Evolutionary conservation across 768 basidiomycete genomes (phyloP), one percentile per base, ranked within the genome.

Genomic region (Termitomyces sp.): DNA sequence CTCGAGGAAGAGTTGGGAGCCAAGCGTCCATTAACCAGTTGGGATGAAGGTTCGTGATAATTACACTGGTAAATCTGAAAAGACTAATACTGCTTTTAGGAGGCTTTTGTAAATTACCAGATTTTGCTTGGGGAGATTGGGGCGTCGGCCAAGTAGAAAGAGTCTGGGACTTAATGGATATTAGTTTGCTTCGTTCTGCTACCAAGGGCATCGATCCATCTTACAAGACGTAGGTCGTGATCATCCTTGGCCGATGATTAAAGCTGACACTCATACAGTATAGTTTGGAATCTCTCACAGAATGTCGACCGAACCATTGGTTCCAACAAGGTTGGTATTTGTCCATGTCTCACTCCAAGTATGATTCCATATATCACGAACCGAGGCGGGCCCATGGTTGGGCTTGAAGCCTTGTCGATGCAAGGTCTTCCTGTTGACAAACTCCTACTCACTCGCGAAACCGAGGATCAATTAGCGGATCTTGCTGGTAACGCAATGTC

Each of bases 401-500:
- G 95, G 9, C 72, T 94, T 35, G 95, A 98, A 67, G 94, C 95
- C 1, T 75, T 98, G 44, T 89, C 91, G 11, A 88, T 98, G 81
- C 95, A 98, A 68, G 95, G 95, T 33, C 83, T 98, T 41, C 95
- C 95, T 0, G 86, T 96, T 33, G 90, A 96, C 70, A 90, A 94
- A 68, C 79, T 98, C 1, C 79, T 97, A 20, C 79, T 98, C 54
- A 97, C 95, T 2, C 87, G 93, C 52, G 95, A 98, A 72, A 92
- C 83, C 18, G 91, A 95, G 69, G 95, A 97, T 70, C 88, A 98
- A 59, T 78, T 98, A 7, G 92, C 94, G 3, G 94, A 97, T 71
- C 79, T 98, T 16, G 94, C 95, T 20, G 95, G 95, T 2, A 98
- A 98, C 66, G 95, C 95, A 59, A 98, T 98, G 95, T 94, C 94